phyloP scores from a whole-genome alignment of 2,329 filamentous ascomycete species.

The Fusarium verticillioides region DNA sequence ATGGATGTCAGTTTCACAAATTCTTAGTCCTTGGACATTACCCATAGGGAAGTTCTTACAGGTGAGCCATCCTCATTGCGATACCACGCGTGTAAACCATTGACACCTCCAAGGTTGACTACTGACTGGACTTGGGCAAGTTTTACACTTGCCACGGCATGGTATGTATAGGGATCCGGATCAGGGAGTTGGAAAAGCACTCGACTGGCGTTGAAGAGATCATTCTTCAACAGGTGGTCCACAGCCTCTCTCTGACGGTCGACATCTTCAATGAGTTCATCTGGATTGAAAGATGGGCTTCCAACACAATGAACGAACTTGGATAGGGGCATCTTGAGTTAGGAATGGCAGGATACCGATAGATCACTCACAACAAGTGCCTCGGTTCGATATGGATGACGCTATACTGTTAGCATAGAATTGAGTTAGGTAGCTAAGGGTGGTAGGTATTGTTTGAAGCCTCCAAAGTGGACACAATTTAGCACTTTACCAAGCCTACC shows the following conservation, averaged over 20 bases:
- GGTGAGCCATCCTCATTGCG: conserved; percentile 49
- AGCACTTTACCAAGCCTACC: neutral
- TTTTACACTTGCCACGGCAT: conserved; percentile 62
- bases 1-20: conserved; percentile 20
- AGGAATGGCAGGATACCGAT: neutral
- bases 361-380: conserved; percentile 5
- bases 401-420: conserved; percentile 11
- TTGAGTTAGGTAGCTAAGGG: neutral
- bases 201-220: conserved; percentile 58
- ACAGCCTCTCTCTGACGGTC: conserved; percentile 52
- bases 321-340: conserved; percentile 43
- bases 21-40: neutral
- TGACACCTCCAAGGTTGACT: conserved; percentile 56
- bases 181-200: conserved; percentile 57
- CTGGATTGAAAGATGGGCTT: conserved; percentile 57
- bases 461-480: conserved; percentile 31
- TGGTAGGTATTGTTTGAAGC: neutral
- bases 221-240: conserved; percentile 54
- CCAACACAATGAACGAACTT: conserved; percentile 57
- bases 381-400: conserved; percentile 27
- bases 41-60: conserved; percentile 41
- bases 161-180: conserved; percentile 61
- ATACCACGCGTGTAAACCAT: conserved; percentile 64
- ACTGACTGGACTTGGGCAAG: conserved; percentile 61
- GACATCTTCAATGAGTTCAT: conserved; percentile 53